Base-by-base conservation (phyloP, 768 basidiomycete genomes). In the Macrolepiota albuminosa region DNA sequence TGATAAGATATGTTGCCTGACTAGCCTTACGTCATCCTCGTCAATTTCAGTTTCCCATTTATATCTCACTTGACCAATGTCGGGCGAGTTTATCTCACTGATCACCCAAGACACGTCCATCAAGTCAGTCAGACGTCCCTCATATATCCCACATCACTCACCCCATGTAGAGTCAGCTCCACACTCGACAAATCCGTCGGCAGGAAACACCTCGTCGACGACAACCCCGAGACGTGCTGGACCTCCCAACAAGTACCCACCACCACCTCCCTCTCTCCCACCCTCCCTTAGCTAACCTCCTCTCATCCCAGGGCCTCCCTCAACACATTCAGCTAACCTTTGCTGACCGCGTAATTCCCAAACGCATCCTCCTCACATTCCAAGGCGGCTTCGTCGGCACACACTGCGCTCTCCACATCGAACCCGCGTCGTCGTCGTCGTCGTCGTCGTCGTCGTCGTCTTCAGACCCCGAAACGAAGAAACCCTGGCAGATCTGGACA, bases 381-480 rank as follows among this genome's bases (percentile, higher is more conserved):
- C 91, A 94, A 76, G 91, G 91, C 14, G 91, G 91, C 2, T 93
- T 94, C 69, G 92, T 88, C 0, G 91, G 89, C 21, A 87, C 81
- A 8, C 75, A 78, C 48, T 91, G 89, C 68, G 66, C 74, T 1
- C 66, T 92, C 9, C 74, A 81, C 47, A 67, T 77, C 26, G 72
- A 72, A 33, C 63, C 68, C 31, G 72, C 72, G 29, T 63, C 68
- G 3, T 24, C 21, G 21, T 21, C 21, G 21, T 21, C 72, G 29
- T 63, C 68, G 3, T 24, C 21, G 21, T 21, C 21, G 21, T 21
- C 21, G 21, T 21, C 21, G 21, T 21, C 21, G 21, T 21, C 21
- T 21, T 21, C n/a, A 11, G 70, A 69, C 9, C 18, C 40, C 2
- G 46, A 66, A 7, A 60, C 56, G 21, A 69, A 60, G 37, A 75